Percentiles rank a stretch among this genome's conserved stretches.
Conservation (phyloP, 2,329 filamentous ascomycete genomes). For the Aspergillus ibericus region DNA sequence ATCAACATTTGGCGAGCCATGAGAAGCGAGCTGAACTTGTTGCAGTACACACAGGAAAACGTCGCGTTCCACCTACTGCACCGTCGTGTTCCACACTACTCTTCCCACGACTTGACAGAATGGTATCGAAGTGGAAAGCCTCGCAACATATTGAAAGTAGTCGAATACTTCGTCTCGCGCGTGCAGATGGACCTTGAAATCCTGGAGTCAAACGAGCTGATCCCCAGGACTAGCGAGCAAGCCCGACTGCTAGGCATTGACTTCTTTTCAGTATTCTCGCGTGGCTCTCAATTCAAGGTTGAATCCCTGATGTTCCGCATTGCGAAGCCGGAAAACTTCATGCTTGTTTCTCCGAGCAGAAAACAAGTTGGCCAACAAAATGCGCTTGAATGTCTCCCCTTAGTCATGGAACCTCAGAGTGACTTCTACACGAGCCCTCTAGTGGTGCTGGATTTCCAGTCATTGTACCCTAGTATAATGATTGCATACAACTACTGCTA, state of each 20-base stretch:
- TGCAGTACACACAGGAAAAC: constrained; percentile 96
- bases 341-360: constrained; percentile 83
- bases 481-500: constrained; percentile 99
- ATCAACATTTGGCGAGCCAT: constrained; percentile 98
- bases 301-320: constrained; percentile 99
- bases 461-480: constrained; percentile 95
- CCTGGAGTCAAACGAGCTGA: constrained; percentile 82
- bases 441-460: constrained; percentile 92
- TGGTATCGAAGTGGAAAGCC: constrained; percentile 76
- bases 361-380: constrained; percentile 95
- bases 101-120: constrained; percentile 71
- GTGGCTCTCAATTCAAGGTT: constrained; percentile 97
- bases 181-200: constrained; percentile 86
- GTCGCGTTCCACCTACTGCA: constrained; percentile 90
- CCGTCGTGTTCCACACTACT: constrained; percentile 82
- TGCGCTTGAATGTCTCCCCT: constrained; percentile 85
- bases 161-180: constrained; percentile 75
- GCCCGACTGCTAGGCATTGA: constrained; percentile 89
- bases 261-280: constrained; percentile 93
- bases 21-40: constrained; percentile 83
- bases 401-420: constrained; percentile 97
- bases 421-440: constrained; percentile 89
- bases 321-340: constrained; percentile 92
- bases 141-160: constrained; percentile 68
- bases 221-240: constrained; percentile 88